Base-by-base conservation (phyloP, 164 flowering plant genomes). In the Annona squamosa region DNA sequence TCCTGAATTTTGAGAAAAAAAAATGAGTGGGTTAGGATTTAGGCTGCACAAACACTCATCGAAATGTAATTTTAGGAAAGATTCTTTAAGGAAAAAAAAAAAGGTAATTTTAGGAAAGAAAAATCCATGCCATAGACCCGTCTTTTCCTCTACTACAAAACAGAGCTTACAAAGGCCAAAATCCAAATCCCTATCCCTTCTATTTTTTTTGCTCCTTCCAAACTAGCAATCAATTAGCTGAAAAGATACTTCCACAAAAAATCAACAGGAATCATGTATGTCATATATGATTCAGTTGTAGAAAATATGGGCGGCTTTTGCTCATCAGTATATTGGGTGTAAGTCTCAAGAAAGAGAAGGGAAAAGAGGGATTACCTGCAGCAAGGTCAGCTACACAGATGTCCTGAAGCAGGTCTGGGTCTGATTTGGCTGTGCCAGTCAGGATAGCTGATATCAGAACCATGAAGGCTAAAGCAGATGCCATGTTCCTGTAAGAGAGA, bases 401-500 rank as follows among this genome's bases (percentile, higher is more conserved):
- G 69, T 88, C 91, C 76, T 88, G 91, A 67, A 88, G 88, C 79
- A 79, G 9, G 76, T 86, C 89, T 13, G 87, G 86, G 76, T 88
- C 91, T 17, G 88, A 78, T 5, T 75, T 52, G n/a, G 10, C 3
- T 6, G 70, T 46, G 79, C 71, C 59, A 48, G 74, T 63, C 63
- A 78, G 9, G 3, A 78, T 7, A 19, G 78, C 73, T 4, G 81
- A 46, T 0, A 79, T 4, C 56, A 71, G 1, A 48, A 79, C 17
- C 37, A 68, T 17, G 70, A 19, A 4, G 26, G 46, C 48, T 1
- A 68, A 4, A 9, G 70, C 6, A 19, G 70, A 18, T 19, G 70
- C 57, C 70, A 68, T 68, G 70, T 6, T 6, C 18, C 26, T 68
- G 70, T 37, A 6, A 17, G 37, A 65, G 46, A 65, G 68, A 37